Conservation (phyloP, 2,329 filamentous ascomycete species). For the Talaromyces islandicus region DNA sequence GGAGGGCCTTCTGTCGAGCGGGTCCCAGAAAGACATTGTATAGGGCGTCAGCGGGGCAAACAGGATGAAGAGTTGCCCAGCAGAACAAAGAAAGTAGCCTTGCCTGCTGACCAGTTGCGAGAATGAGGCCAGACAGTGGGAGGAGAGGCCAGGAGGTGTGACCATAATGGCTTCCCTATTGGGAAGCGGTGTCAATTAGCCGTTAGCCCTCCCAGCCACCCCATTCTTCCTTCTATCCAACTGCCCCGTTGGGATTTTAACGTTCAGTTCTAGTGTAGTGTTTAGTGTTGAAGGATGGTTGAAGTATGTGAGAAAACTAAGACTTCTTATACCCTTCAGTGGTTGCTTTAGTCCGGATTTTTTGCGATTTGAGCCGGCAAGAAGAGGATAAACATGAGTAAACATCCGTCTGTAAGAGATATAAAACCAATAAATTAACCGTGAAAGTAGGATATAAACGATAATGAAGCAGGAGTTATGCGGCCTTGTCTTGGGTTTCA, state of each 20-base stretch:
- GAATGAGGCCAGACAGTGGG: not conserved
- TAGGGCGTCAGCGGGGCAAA: not conserved
- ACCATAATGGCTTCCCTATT: conserved; percentile 3
- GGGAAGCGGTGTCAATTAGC: not conserved
- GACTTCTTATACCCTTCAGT: not conserved
- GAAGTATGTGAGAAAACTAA: not conserved
- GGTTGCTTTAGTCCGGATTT: not conserved
- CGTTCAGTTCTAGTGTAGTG: not conserved
- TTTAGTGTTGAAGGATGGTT: no score
- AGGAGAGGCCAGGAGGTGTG: not conserved
- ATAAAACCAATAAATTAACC: not conserved
- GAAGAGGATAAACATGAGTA: not conserved
- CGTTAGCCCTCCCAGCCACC: not conserved
- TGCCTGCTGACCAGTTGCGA: not conserved
- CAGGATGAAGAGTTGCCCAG: not conserved
- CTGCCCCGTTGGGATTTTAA: not conserved
- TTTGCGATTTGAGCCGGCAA: not conserved
- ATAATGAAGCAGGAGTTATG: not conserved
- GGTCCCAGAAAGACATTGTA: not conserved
- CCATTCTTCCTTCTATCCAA: not conserved
- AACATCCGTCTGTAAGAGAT: not conserved
- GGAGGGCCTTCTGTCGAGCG: not conserved
- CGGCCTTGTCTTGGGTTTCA: not conserved
- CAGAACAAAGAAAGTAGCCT: conserved; percentile 1
- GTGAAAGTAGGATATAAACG: not conserved